phyloP scores from a whole-genome alignment of 805 yeast species.

The Metschnikowia colocasiae region DNA sequence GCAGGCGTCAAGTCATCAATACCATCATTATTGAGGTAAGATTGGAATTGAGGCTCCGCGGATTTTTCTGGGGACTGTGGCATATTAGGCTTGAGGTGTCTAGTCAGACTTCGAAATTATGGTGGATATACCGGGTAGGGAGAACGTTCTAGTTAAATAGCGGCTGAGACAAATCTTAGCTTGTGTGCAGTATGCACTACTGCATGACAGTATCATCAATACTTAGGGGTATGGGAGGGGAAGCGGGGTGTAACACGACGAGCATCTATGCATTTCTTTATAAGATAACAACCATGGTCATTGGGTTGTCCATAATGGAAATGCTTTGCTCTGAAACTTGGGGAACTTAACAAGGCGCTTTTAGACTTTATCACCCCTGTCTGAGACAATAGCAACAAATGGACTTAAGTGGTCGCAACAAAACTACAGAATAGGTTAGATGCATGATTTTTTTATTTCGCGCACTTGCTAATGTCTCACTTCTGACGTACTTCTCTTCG shows the following conservation, averaged over 20 bases:
- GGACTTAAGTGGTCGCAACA: constrained; percentile 1
- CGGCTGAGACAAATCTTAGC: constrained; percentile 3
- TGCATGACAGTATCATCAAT: constrained; percentile 2
- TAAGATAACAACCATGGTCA: not conserved
- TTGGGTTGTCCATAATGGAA: not conserved
- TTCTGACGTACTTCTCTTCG: not conserved
- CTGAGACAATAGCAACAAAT: constrained; percentile 5
- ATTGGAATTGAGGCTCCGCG: constrained; percentile 32
- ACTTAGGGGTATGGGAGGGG: not conserved
- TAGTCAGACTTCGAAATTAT: not conserved
- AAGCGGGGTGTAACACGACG: not conserved
- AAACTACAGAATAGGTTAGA: not conserved
- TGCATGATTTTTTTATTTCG: not conserved
- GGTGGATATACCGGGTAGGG: not conserved
- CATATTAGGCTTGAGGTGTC: not conserved
- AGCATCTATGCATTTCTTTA: not conserved
- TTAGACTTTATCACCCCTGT: not conserved
- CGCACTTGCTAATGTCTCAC: constrained; percentile 4
- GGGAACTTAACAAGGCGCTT: not conserved
- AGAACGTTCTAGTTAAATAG: constrained; percentile 3
- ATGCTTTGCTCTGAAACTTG: not conserved
- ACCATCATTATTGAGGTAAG: constrained; percentile 70
- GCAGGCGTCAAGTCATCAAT: constrained; percentile 64
- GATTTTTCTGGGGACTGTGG: constrained; percentile 9
- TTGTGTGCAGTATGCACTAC: constrained; percentile 3